Evolutionary conservation across 2,329 filamentous ascomycete species (phyloP).

Genomic region (Talaromyces sp.): DNA sequence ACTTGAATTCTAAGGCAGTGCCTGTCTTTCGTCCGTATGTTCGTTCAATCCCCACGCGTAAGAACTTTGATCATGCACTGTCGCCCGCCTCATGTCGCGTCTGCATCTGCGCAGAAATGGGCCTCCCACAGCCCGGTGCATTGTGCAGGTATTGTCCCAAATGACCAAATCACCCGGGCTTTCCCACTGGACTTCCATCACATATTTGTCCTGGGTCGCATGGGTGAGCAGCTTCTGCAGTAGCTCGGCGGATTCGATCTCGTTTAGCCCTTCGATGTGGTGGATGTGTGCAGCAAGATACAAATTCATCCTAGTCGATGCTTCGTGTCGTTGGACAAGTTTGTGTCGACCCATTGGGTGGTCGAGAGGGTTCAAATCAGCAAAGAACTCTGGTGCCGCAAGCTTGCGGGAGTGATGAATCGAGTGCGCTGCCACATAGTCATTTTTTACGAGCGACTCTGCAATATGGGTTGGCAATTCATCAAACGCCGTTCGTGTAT

Average conservation of each 20-base stretch:
- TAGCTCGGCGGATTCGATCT: slow-evolving; percentile 29
- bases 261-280: slow-evolving; percentile 41
- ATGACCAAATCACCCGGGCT: slow-evolving; percentile 47
- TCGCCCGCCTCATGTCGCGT: slow-evolving; percentile 52
- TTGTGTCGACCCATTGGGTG: slow-evolving; percentile 40
- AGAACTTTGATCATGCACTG: slow-evolving; percentile 46
- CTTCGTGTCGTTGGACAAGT: slow-evolving; percentile 47
- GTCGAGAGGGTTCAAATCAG: slow-evolving; percentile 36
- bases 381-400: slow-evolving; percentile 45
- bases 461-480: slow-evolving; percentile 36
- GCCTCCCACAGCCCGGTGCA: slow-evolving; percentile 50
- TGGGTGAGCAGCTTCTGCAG: slow-evolving; percentile 36
- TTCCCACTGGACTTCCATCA: slow-evolving; percentile 44
- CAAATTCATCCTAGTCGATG: slow-evolving; percentile 45
- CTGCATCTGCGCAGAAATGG: slow-evolving; percentile 43
- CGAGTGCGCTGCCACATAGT: slow-evolving; percentile 46
- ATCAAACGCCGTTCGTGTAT: slow-evolving; percentile 47
- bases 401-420: slow-evolving; percentile 48
- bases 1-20: not conserved
- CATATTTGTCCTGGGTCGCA: slow-evolving; percentile 44
- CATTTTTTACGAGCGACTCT: slow-evolving; percentile 28
- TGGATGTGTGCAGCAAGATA: slow-evolving; percentile 50
- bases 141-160: slow-evolving; percentile 55
- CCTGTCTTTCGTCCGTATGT: not conserved
- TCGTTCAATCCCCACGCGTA: slow-evolving; percentile 41